phyloP scores from a whole-genome alignment of 2,329 filamentous ascomycete species.

The Penicillium polonicum region DNA sequence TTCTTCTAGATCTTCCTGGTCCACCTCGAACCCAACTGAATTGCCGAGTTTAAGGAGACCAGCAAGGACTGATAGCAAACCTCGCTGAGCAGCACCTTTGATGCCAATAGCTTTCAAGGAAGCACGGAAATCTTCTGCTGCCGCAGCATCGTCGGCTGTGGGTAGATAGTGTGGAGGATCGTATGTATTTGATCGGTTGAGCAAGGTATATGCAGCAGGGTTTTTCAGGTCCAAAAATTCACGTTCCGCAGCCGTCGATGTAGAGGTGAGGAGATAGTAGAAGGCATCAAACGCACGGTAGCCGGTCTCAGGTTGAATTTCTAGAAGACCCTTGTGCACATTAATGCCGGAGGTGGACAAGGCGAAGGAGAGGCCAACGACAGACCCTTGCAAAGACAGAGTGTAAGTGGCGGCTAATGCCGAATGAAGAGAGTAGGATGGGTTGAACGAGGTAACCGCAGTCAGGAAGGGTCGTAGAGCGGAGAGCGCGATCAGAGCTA shows the following conservation, averaged over 20 bases:
- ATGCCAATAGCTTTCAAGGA: conserved; percentile 90
- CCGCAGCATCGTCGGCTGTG: conserved; percentile 85
- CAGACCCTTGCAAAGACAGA: conserved; percentile 74
- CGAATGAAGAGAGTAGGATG: conserved; percentile 76
- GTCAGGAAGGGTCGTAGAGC: conserved; percentile 83
- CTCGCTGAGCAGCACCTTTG: conserved; percentile 77
- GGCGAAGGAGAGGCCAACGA: conserved; percentile 72
- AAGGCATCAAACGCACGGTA: conserved; percentile 96
- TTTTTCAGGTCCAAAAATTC: conserved; percentile 82
- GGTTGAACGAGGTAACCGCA: conserved; percentile 84
- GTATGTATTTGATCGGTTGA: conserved; percentile 83
- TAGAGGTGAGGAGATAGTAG: conserved; percentile 92
- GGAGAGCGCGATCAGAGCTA: conserved; percentile 74
- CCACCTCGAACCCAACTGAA: conserved; percentile 78
- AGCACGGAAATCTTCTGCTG: conserved; percentile 87
- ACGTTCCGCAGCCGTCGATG: conserved; percentile 81
- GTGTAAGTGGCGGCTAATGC: conserved; percentile 79
- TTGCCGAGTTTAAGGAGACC: conserved; percentile 90
- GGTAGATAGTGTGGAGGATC: conserved; percentile 83
- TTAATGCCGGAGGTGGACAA: conserved; percentile 87
- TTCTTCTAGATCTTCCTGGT: conserved; percentile 79
- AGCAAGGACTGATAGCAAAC: conserved; percentile 80
- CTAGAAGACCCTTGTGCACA: conserved; percentile 73
- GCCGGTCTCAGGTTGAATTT: conserved; percentile 74
- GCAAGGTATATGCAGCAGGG: conserved; percentile 71